phyloP scores from a whole-genome alignment of 163 green algal species.

The Botryococcus braunii region DNA sequence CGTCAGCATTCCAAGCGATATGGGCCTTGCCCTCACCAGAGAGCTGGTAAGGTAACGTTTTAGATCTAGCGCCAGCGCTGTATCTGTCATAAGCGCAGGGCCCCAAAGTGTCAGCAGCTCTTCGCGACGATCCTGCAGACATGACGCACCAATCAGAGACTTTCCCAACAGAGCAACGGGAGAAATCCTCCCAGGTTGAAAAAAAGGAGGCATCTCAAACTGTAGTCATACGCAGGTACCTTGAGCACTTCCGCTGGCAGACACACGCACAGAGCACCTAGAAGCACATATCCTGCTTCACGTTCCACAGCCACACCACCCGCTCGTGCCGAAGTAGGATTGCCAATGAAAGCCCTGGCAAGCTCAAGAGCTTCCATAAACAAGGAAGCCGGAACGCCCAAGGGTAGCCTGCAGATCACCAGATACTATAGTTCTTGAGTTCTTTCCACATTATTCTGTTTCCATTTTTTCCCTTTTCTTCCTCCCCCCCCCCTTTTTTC shows the following conservation, averaged over 20 bases:
- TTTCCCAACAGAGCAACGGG: not conserved
- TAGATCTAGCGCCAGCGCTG: conserved; percentile 34
- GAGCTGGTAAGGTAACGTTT: conserved; percentile 10
- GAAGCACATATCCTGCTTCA: conserved; percentile 73
- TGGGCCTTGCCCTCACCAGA: not conserved
- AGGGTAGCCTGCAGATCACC: conserved; percentile 26
- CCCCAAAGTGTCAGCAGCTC: conserved; percentile 50
- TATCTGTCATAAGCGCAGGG: conserved; percentile 38
- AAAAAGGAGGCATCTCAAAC: too few relatives aligned
- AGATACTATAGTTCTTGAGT: too few relatives aligned
- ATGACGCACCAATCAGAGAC: not conserved
- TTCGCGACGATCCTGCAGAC: conserved; percentile 7
- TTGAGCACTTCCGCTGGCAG: not conserved
- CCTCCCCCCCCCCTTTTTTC: too few relatives aligned
- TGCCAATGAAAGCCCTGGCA: conserved; percentile 31
- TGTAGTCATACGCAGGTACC: not conserved
- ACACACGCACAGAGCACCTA: conserved; percentile 49
- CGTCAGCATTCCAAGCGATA: too few relatives aligned
- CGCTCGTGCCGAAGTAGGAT: not conserved
- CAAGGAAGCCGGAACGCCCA: conserved; percentile 45
- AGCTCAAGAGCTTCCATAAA: conserved; percentile 27
- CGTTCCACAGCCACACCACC: conserved; percentile 30
- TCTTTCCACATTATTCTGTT: too few relatives aligned
- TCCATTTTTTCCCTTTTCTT: too few relatives aligned
- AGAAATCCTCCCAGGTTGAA: too few relatives aligned